A percentile compares a stretch with the other conserved stretches of the same genome.
phyloP scores from a whole-genome alignment of 257 asterid species.

The Solanum chmielewskii region DNA sequence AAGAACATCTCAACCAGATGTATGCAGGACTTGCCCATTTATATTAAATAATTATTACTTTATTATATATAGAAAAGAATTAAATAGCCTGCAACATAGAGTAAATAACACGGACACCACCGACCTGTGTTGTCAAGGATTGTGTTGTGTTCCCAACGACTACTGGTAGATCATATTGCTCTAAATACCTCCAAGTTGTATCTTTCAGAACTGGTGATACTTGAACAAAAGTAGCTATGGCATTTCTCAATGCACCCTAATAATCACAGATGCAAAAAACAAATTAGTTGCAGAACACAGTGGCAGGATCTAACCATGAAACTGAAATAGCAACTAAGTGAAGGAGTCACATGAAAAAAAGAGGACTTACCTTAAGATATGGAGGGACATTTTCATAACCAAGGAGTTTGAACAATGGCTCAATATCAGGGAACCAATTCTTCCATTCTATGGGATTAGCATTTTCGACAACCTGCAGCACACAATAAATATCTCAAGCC shows the following conservation, averaged over 20 bases:
- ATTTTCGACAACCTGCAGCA: conserved; percentile 67
- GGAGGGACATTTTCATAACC: conserved; percentile 97
- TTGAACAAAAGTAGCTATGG: conserved; percentile 68
- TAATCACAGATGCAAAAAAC: conserved; percentile 1
- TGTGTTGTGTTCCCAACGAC: conserved; percentile 60
- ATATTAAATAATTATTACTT: not conserved
- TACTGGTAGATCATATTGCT: conserved; percentile 94
- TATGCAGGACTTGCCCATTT: not conserved
- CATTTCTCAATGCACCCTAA: conserved; percentile 85
- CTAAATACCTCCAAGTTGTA: conserved; percentile 81
- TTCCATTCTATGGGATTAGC: conserved; percentile 71
- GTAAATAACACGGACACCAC: not conserved
- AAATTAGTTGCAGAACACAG: conserved; percentile 12
- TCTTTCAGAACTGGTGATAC: conserved; percentile 81
- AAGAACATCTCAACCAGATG: not conserved
- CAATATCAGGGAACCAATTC: conserved; percentile 93
- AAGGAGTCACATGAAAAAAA: not conserved
- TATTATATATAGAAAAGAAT: not conserved
- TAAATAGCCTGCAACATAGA: not conserved
- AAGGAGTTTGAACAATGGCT: conserved; percentile 94
- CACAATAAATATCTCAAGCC: not conserved
- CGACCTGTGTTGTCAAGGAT: conserved; percentile 68
- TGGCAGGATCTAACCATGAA: not conserved
- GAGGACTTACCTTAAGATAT: conserved; percentile 73
- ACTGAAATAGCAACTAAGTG: not conserved